Percentiles rank a stretch among this genome's conserved stretches.
phyloP scores from a whole-genome alignment of 495 filamentous ascomycete species.

The Podospora sp. region DNA sequence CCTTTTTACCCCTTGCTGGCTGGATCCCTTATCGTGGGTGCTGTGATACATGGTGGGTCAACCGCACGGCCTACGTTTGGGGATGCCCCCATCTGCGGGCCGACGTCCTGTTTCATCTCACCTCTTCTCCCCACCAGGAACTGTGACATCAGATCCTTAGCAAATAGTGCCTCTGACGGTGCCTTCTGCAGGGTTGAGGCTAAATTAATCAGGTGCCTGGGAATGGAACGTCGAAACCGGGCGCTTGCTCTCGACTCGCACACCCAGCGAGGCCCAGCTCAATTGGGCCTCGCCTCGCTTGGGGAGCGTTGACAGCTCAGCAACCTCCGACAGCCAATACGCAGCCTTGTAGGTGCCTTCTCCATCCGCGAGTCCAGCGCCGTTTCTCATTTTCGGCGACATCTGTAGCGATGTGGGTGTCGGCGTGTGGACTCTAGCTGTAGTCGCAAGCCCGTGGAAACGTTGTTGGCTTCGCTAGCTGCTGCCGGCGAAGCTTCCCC shows the following conservation, averaged over 20 bases:
- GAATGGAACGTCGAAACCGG: slow-evolving; percentile 31
- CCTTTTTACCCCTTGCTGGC: background rate
- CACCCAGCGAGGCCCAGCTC: slow-evolving; percentile 9
- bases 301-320: background rate
- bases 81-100: slow-evolving; percentile 33
- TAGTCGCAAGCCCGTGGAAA: background rate
- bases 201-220: slow-evolving; percentile 23
- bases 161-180: slow-evolving; percentile 18
- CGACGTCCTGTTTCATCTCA: slow-evolving; percentile 45
- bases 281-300: background rate
- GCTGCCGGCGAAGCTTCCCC: slow-evolving; percentile 13
- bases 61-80: slow-evolving; percentile 39
- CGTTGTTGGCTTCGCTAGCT: background rate
- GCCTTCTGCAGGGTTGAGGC: slow-evolving; percentile 20
- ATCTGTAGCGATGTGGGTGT: background rate
- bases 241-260: slow-evolving; percentile 21
- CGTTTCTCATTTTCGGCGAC: background rate
- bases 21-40: slow-evolving; percentile 10
- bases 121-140: slow-evolving; percentile 27
- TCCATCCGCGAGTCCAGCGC: background rate
- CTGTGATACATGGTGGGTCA: slow-evolving; percentile 32
- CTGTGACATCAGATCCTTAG: slow-evolving; percentile 25
- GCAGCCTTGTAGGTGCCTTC: background rate
- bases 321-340: background rate
- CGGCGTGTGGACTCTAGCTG: background rate